Evolutionary conservation across 345 rosid species (phyloP), one percentile per base, ranked within the genome.

Genomic region (Physaria fendleri): DNA sequence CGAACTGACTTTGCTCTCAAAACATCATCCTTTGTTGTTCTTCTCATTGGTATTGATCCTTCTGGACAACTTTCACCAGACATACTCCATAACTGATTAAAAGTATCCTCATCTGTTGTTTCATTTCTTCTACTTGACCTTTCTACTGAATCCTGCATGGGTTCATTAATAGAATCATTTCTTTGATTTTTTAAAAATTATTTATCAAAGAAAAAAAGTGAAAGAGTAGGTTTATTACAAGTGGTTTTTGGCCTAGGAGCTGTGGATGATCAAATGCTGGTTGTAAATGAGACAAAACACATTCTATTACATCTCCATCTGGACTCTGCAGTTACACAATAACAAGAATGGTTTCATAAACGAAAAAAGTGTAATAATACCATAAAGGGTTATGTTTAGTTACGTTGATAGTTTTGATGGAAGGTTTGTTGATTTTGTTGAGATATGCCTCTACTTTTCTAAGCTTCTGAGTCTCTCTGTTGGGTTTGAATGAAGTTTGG

Each of bases 211-310:
- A 33, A 33, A 6, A 6, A 42, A 42, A 30, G 11, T 9, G 15
- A 60, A 43, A 43, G 42, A 17, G 41, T 29, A 6, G 8, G 17
- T 24, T 51, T 27, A 59, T 33, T 79, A 89, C 99, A 81, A 82
- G 48, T 46, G 91, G 89, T 28, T 77, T 87, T 48, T 89, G 83
- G 6, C 94, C 95, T 64, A 41, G 77, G 44, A 93, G 81, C 74
- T 76, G 59, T 13, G 94, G 95, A 74, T 87, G 99, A 63, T 93
- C 99, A 61, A 93, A 93, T 64, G 97, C 95, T 46, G 94, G 91
- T 72, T 93, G 99, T 13, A 72, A 80, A 73, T 85, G 91, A 74
- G 95, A 76, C 24, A 51, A 35, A 53, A 89, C 95, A 77, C 99
- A 93, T 55, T 93, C 95, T 65, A 93, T 83, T 46, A 85, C 41